These are phyloP conservation scores for Senna tora DNA, from an alignment of 306 rosid genomes.

Conservation along the genomic window DNA sequence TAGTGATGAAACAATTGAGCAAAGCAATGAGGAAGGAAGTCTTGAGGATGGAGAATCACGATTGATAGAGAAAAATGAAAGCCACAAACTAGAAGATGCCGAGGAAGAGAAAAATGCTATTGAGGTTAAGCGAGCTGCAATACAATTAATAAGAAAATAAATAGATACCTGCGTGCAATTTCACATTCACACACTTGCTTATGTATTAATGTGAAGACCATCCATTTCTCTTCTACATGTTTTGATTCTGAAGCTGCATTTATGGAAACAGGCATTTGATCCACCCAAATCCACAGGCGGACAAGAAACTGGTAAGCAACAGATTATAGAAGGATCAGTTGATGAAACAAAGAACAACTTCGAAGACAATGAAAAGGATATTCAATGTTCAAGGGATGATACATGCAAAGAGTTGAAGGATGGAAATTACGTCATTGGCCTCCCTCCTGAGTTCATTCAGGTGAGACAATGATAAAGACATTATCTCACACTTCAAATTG, in stretches of 20 bases:
- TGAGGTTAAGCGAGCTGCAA: constrained; percentile 39
- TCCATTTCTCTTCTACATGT: constrained; percentile 7
- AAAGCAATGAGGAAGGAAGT: constrained; percentile 29
- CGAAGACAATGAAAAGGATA: constrained; percentile 30
- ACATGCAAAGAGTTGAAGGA: constrained; percentile 18
- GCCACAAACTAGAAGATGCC: constrained; percentile 18
- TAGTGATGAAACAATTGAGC: constrained; percentile 10
- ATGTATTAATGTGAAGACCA: not conserved
- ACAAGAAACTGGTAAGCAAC: constrained; percentile 30
- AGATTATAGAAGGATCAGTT: constrained; percentile 17
- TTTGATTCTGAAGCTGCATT: constrained; percentile 27
- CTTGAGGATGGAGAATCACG: constrained; percentile 34
- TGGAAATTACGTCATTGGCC: constrained; percentile 24
- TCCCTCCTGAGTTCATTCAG: constrained; percentile 25
- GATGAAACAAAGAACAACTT: constrained; percentile 24
- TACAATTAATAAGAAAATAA: not conserved
- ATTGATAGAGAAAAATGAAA: constrained; percentile 24
- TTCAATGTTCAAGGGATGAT: constrained; percentile 23
- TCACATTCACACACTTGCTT: not conserved
- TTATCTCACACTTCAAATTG: not conserved
- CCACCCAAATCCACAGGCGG: constrained; percentile 23
- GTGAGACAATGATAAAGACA: constrained; percentile 10
- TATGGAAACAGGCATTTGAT: constrained; percentile 40
- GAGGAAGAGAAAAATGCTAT: not conserved
- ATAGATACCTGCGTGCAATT: constrained; percentile 14